Evolutionary conservation across 2,329 filamentous ascomycete genomes (phyloP).

Genomic region (Pestalotiopsis sp.): DNA sequence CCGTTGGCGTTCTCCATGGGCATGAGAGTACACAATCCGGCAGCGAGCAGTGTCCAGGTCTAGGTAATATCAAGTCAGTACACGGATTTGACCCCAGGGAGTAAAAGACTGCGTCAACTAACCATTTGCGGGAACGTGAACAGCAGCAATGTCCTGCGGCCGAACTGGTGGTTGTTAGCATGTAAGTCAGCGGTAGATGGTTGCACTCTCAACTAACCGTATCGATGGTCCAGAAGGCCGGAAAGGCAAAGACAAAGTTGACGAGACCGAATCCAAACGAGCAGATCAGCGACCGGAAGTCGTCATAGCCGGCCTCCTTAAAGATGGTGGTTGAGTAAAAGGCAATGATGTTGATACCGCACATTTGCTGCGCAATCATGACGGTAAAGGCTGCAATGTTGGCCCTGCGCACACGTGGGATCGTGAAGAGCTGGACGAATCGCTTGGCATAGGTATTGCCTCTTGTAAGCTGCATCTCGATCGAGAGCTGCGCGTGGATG

Average conservation of each 20-base stretch:
- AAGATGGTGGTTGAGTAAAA: constrained; percentile 71
- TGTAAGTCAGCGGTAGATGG: constrained; percentile 55
- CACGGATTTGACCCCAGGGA: not conserved
- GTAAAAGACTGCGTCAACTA: constrained; percentile 19
- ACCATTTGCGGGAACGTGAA: constrained; percentile 69
- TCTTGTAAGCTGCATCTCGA: constrained; percentile 55
- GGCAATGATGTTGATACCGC: constrained; percentile 37
- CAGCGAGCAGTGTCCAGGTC: constrained; percentile 67
- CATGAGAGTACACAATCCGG: constrained; percentile 62
- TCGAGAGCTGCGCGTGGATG: constrained; percentile 64
- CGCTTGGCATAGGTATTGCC: constrained; percentile 62
- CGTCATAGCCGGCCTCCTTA: constrained; percentile 55
- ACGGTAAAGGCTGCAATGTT: constrained; percentile 77
- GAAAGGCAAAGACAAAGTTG: constrained; percentile 67
- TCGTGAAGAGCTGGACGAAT: constrained; percentile 67
- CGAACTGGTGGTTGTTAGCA: constrained; percentile 55
- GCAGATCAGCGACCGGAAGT: constrained; percentile 59
- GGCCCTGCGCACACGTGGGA: constrained; percentile 71
- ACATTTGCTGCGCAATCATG: constrained; percentile 80
- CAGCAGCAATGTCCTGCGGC: constrained; percentile 63
- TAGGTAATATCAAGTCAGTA: not conserved
- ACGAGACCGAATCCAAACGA: constrained; percentile 68
- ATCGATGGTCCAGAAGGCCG: constrained; percentile 68
- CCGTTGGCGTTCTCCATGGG: constrained; percentile 14
- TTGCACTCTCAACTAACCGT: constrained; percentile 53